phyloP scores from a whole-genome alignment of 768 basidiomycete species.

The Pleurotus sapidus region DNA sequence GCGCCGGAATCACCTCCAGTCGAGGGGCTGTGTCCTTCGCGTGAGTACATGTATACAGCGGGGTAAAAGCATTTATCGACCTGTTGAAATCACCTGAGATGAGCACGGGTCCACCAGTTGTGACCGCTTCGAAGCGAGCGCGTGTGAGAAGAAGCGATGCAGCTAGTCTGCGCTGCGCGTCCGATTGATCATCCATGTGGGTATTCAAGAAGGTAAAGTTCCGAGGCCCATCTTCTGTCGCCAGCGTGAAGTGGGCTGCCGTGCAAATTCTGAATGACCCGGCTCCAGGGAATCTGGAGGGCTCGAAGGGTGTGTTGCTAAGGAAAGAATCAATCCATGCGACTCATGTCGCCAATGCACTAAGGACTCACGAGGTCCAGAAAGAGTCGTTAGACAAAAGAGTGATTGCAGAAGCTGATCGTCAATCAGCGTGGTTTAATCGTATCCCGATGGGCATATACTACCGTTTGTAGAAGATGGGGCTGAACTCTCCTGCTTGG shows the following conservation, averaged over 20 bases:
- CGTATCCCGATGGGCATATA: background rate
- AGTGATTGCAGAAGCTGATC: slow-evolving; percentile 28
- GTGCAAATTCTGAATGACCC: slow-evolving; percentile 50
- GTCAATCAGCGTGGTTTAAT: background rate
- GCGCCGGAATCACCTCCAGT: slow-evolving; percentile 44
- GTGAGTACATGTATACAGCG: background rate
- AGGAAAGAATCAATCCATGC: background rate
- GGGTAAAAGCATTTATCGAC: slow-evolving; percentile 9
- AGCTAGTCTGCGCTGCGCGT: slow-evolving; percentile 45
- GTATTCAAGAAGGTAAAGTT: slow-evolving; percentile 47
- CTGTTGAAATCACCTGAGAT: slow-evolving; percentile 56
- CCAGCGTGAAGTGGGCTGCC: slow-evolving; percentile 32
- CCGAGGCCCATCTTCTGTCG: slow-evolving; percentile 11
- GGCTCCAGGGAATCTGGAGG: slow-evolving; percentile 49
- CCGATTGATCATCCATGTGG: slow-evolving; percentile 53
- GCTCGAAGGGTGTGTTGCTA: slow-evolving; percentile 44
- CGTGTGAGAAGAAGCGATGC: slow-evolving; percentile 51
- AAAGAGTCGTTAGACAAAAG: slow-evolving; percentile 45
- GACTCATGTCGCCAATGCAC: background rate
- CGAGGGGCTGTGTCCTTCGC: slow-evolving; percentile 29
- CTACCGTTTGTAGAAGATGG: slow-evolving; percentile 57
- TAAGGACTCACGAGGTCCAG: slow-evolving; percentile 48
- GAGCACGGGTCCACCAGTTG: slow-evolving; percentile 37
- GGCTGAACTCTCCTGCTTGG: slow-evolving; percentile 54
- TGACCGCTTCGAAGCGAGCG: slow-evolving; percentile 45